phyloP scores from a whole-genome alignment of 2,329 filamentous ascomycete genomes.

The Diaporthe sp. region DNA sequence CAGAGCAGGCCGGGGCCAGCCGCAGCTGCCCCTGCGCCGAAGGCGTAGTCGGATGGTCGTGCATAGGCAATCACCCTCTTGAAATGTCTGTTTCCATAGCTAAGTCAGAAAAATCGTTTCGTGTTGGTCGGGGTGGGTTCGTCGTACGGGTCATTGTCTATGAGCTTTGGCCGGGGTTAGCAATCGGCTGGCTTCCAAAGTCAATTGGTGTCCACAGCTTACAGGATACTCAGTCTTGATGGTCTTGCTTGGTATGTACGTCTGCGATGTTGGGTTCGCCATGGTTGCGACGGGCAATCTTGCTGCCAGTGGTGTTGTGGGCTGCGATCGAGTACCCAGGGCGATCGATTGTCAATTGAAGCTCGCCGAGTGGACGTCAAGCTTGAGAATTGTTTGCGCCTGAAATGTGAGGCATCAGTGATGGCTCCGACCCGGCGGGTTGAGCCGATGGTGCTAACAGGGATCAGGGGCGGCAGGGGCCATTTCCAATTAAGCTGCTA shows the following conservation, averaged over 20 bases:
- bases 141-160: conserved; percentile 97
- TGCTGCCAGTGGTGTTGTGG: conserved; percentile 40
- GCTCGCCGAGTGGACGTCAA: conserved; percentile 36
- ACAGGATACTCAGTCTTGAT: conserved; percentile 90
- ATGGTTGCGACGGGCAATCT: conserved; percentile 49
- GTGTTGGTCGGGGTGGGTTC: conserved; percentile 37
- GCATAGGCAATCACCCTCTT: conserved; percentile 91
- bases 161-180: conserved; percentile 75
- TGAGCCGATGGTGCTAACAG: conserved; percentile 21
- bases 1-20: conserved; percentile 81
- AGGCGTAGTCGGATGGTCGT: conserved; percentile 84
- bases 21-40: conserved; percentile 77
- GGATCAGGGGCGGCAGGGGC: conserved; percentile 31
- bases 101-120: background rate
- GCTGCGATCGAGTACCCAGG: background rate
- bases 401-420: background rate
- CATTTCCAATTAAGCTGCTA: conserved; percentile 34
- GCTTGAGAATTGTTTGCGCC: background rate
- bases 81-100: conserved; percentile 76
- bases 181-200: conserved; percentile 41
- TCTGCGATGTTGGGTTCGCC: conserved; percentile 53
- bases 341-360: conserved; percentile 37
- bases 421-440: background rate
- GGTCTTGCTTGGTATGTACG: conserved; percentile 81
- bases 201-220: conserved; percentile 56